Conservation (phyloP, 768 basidiomycete species). For the Leucocoprinus birnbaumii region DNA sequence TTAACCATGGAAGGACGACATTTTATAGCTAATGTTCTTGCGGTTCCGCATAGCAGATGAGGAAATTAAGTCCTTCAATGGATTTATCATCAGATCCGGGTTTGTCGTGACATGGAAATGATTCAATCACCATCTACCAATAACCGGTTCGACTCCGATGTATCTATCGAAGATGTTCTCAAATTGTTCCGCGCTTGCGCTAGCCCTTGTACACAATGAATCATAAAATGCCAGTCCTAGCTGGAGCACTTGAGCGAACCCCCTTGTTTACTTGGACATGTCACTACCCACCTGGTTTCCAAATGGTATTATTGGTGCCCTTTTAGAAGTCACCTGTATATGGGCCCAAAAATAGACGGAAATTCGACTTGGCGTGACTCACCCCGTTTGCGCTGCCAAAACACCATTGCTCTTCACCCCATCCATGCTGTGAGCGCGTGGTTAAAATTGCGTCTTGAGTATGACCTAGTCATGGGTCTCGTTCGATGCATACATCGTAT, state of each 20-base stretch:
- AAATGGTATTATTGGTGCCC: neutral
- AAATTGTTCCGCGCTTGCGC: no score
- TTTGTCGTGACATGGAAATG: neutral
- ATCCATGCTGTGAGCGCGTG: neutral
- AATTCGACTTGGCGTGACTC: neutral
- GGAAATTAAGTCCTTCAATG: neutral
- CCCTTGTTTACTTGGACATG: no score
- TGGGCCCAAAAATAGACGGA: neutral
- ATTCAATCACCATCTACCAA: neutral
- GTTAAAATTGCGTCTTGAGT: neutral
- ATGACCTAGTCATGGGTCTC: no score
- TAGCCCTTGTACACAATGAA: no score
- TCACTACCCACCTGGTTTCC: neutral
- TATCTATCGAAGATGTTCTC: no score
- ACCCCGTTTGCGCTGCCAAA: neutral
- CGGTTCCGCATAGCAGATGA: neutral
- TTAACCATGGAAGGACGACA: neutral
- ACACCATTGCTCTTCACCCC: neutral
- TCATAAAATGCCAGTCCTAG: no score
- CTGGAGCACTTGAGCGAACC: no score
- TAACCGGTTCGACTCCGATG: no score
- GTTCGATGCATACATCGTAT: no score
- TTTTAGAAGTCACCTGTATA: neutral
- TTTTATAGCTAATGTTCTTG: neutral
- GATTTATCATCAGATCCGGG: slow-evolving; percentile 3